Base-by-base conservation (phyloP, 108 stramenopile species). In the Skeletonema potamos region DNA sequence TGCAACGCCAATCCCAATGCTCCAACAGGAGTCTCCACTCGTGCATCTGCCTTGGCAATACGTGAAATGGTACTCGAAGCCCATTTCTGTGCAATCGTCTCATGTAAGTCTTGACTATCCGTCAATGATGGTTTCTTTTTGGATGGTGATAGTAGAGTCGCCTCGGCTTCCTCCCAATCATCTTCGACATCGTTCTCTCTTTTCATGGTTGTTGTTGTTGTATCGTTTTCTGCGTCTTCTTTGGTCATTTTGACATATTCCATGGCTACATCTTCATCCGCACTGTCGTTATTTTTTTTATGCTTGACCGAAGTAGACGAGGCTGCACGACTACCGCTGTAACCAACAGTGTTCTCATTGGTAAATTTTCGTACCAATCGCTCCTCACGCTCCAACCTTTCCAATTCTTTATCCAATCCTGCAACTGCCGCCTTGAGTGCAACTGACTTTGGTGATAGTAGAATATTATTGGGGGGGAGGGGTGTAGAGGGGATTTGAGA, bases 1-100 rank as follows among this genome's bases (percentile, higher is more conserved):
- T 94, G 92, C 22, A 94, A 43, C 8, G 78, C 86, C 55, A 88
- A 48, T 9, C 82, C 87, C 51, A 91, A 44, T 10, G 90, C 92
- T 17, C 87, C 87, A 15, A 91, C 17, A 0, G 90, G 87, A 30
- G 84, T 76, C 18, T 41, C 33, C n/a, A 85, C 87, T 15, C 66
- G 30, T 12, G 68, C 69, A 20, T 76, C 68, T 30, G 74, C 74
- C 8, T 76, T 46, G 6, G 92, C 62, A 57, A 91, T 85, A 11
- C 74, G 59, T 18, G 83, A 63, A 33, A 91, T 74, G 41, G 84
- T 58, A 4, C 34, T 33, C 59, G 86, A 66, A 18, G 87, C 79
- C 66, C 86, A 75, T 56, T 73, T 65, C 24, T 68, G 62, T 24
- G 85, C 84, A 44, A 85, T 30, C 22, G 20, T 4, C 6, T 65